phyloP scores from a whole-genome alignment of 2,329 filamentous ascomycete species.

The Microthyrium microscopicum region DNA sequence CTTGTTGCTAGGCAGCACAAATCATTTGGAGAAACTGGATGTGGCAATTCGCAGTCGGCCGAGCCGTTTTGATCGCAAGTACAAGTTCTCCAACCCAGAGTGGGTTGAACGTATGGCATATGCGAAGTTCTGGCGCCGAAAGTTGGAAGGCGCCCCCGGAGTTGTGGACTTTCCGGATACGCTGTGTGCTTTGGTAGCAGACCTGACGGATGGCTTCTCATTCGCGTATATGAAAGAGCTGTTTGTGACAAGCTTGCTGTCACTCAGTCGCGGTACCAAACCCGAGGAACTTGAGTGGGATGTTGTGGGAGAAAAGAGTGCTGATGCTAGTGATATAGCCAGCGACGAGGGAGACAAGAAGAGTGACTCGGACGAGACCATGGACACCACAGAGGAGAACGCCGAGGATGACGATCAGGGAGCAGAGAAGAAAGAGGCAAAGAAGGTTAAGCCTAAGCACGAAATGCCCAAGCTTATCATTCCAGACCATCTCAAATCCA shows the following conservation, averaged over 20 bases:
- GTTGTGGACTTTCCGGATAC: constrained; percentile 13
- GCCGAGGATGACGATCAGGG: not conserved
- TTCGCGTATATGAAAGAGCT: constrained; percentile 17
- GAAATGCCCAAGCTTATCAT: not conserved
- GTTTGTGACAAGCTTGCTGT: constrained; percentile 13
- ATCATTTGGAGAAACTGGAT: constrained; percentile 41
- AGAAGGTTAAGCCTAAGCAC: not conserved
- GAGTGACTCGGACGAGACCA: constrained; percentile 10
- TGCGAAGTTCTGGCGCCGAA: constrained; percentile 17
- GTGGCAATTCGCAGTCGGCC: constrained; percentile 32
- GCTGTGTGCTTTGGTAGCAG: too few species aligned
- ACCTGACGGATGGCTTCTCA: constrained; percentile 13
- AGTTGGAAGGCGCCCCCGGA: constrained; percentile 10
- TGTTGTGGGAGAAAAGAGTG: not conserved
- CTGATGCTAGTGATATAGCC: not conserved
- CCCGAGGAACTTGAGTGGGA: not conserved
- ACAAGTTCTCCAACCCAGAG: constrained; percentile 16
- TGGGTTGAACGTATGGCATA: constrained; percentile 14
- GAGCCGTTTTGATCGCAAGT: constrained; percentile 20
- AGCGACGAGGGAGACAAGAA: constrained; percentile 13
- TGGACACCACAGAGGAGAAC: not conserved
- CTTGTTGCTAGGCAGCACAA: constrained; percentile 44
- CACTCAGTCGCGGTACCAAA: constrained; percentile 9
- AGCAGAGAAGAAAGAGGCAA: not conserved
- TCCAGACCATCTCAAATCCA: not conserved